Evolutionary conservation across 345 rosid genomes (phyloP).

Genomic region (Zanthoxylum bungeanum): DNA sequence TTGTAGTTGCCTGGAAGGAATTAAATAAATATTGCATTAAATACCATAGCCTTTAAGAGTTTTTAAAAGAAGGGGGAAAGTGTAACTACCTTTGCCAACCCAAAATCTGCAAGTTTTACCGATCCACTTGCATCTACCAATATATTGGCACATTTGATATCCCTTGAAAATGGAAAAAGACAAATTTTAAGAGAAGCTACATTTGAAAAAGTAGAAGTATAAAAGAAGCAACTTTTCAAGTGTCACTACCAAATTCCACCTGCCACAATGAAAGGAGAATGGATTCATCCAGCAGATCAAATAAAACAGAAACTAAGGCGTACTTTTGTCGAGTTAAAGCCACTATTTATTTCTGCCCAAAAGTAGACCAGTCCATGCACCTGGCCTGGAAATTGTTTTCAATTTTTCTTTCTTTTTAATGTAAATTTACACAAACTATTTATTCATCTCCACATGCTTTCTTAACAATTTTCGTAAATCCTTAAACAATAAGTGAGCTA

Average conservation of each 20-base stretch:
- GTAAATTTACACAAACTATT: neutral
- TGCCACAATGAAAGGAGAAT: neutral
- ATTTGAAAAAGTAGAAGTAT: neutral
- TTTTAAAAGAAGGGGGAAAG: neutral
- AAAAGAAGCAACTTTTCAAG: neutral
- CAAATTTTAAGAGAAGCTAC: neutral
- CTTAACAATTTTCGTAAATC: neutral
- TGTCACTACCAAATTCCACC: neutral
- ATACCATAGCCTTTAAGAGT: neutral
- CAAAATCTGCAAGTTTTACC: conserved; percentile 95
- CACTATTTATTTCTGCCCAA: neutral
- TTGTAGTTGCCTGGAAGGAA: conserved; percentile 62
- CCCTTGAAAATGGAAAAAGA: conserved; percentile 45
- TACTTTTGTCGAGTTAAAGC: neutral
- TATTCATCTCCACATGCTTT: neutral
- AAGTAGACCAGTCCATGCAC: too few relatives aligned
- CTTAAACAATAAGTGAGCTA: neutral
- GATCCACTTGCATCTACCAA: conserved; percentile 76
- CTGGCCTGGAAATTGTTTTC: neutral
- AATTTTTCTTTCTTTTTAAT: neutral
- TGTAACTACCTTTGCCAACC: conserved; percentile 79
- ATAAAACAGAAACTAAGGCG: neutral
- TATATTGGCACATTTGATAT: conserved; percentile 88
- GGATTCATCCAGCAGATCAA: neutral
- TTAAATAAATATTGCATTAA: conserved; percentile 3